Evolutionary conservation across 2,329 filamentous ascomycete genomes (phyloP).

Genomic region (Phialophora verrucosa): DNA sequence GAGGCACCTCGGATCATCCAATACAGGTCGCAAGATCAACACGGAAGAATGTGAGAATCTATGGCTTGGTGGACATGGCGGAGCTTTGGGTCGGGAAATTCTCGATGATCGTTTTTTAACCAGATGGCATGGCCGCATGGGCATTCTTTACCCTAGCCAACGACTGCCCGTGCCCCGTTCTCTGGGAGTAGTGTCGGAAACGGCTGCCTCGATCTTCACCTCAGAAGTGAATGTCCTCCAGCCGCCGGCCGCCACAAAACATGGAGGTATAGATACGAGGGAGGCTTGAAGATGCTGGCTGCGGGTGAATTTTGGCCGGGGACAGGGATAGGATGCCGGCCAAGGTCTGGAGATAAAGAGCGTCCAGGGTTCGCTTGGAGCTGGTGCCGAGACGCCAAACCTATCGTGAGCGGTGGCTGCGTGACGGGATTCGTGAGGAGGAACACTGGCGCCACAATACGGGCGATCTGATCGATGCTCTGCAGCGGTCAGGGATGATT

Average conservation of each 20-base stretch:
- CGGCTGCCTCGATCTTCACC: slow-evolving; percentile 2
- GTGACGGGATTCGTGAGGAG: neutral
- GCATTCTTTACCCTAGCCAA: slow-evolving; percentile 16
- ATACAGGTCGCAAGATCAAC: slow-evolving; percentile 1
- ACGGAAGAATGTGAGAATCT: neutral
- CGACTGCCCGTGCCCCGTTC: slow-evolving; percentile 5
- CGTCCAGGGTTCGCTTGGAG: slow-evolving; percentile 13
- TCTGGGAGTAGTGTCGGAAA: neutral
- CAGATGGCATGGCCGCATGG: slow-evolving; percentile 2
- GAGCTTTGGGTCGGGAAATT: neutral
- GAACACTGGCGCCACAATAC: neutral
- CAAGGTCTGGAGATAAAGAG: slow-evolving; percentile 15
- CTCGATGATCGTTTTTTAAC: neutral
- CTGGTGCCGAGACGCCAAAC: slow-evolving; percentile 4
- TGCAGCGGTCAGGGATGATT: slow-evolving; percentile 1
- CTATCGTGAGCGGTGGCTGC: neutral
- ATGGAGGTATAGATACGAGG: slow-evolving; percentile 4
- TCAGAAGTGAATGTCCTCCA: neutral
- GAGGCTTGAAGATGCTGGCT: slow-evolving; percentile 2
- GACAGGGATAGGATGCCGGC: slow-evolving; percentile 9
- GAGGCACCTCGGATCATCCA: neutral
- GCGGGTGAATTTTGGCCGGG: slow-evolving; percentile 5
- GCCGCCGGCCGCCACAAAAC: slow-evolving; percentile 12
- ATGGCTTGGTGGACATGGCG: slow-evolving; percentile 8
- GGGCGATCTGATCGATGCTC: neutral